Base-by-base conservation (phyloP, 306 rosid genomes). In the Cicer bijugum region DNA sequence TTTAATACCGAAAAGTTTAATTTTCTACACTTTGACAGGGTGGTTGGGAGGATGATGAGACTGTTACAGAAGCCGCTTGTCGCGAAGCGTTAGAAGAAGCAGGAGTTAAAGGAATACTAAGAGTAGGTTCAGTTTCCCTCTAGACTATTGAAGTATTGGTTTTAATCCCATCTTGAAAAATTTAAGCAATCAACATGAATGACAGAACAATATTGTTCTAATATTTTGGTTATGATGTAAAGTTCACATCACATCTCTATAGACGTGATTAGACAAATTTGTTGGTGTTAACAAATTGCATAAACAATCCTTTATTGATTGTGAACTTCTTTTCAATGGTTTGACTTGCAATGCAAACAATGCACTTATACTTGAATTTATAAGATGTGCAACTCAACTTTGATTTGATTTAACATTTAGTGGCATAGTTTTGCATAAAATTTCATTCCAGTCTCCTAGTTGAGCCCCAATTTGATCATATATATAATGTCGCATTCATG, bases 21-120 rank as follows among this genome's bases (percentile, higher is more conserved):
- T 45, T 60, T 80, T 71, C 73, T 48, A 74, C 48, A 69, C 60
- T 60, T 63, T 76, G 61, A 38, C 52, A 92, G 98, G 94, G 98
- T 73, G 98, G 98, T 74, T 92, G 96, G 98, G 98, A 92, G 88
- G 86, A 88, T 77, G 96, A 92, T 83, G 97, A 92, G 80, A 89
- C 92, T 42, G 75, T 84, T 9, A 63, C 82, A 10, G 89, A 92
- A 83, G 97, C 97, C 42, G 97, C 97, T 55, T 81, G 89, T 53
- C 93, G 97, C 1, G 97, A 89, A 87, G 93, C 97, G 37, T 75
- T 85, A 14, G 97, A 92, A 79, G 97, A 92, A 86, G 94, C 96
- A 16, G 96, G 97, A 78, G 96, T 92, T 42, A 92, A 75, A 83
- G 97, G 97, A 80, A 78, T 75, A 23, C 88, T 84, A 28, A 84